These are phyloP conservation scores for Sonneratia alba DNA, from an alignment of 345 rosid species.

Conservation along the genomic window DNA sequence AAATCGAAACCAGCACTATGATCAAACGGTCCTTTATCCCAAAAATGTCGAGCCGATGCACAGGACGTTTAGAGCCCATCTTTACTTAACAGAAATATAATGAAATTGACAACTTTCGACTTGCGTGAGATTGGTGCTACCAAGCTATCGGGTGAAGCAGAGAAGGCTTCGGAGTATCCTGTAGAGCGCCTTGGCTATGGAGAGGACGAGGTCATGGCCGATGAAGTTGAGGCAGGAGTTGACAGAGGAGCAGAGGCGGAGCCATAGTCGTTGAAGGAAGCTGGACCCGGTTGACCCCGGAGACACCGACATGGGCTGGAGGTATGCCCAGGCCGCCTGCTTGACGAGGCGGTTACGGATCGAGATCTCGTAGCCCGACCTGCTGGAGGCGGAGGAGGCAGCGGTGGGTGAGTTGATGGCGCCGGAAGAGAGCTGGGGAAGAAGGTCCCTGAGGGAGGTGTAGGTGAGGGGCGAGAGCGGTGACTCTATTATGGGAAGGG, in stretches of 20 bases:
- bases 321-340: slow-evolving; percentile 94
- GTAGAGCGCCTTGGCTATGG: slow-evolving; percentile 13
- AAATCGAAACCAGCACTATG: not conserved
- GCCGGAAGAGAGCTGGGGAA: slow-evolving; percentile 24
- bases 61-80: not conserved
- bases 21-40: not conserved
- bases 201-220: slow-evolving; percentile 7
- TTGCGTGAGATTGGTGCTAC: not conserved
- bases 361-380: slow-evolving; percentile 44
- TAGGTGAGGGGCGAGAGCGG: slow-evolving; percentile 33
- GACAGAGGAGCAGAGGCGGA: slow-evolving; percentile 18
- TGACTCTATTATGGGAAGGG: not conserved
- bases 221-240: slow-evolving; percentile 38
- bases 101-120: not conserved
- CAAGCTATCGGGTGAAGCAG: slow-evolving; percentile 14
- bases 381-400: slow-evolving; percentile 10
- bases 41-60: not conserved
- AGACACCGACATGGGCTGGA: slow-evolving; percentile 59
- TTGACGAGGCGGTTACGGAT: slow-evolving; percentile 82
- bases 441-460: slow-evolving; percentile 72
- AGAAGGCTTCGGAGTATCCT: slow-evolving; percentile 29
- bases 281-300: slow-evolving; percentile 30
- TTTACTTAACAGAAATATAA: not conserved
- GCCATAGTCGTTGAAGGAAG: slow-evolving; percentile 5
- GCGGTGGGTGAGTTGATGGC: slow-evolving; percentile 45